Evolutionary conservation across 495 filamentous ascomycete genomes (phyloP).

Genomic region (Chaetomium tenue): DNA sequence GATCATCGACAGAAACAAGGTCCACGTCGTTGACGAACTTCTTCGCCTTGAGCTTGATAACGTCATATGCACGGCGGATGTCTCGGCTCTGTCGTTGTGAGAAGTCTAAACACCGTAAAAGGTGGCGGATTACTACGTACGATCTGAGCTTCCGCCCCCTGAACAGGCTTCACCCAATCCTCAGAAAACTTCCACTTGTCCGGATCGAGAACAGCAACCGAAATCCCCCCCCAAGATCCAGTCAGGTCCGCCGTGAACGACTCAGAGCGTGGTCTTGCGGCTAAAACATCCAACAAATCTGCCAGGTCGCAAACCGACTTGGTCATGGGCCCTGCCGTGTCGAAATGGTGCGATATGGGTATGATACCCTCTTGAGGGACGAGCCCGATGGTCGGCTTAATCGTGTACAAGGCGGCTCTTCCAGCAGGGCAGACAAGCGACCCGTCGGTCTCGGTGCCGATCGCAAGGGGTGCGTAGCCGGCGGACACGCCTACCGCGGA

Average conservation of each 20-base stretch:
- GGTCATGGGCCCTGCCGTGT: background rate
- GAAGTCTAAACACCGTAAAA: background rate
- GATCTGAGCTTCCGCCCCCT: background rate
- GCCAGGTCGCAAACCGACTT: background rate
- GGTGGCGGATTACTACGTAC: background rate
- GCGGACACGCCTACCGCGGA: background rate
- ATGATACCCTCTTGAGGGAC: background rate
- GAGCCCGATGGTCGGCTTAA: background rate
- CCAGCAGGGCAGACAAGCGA: background rate
- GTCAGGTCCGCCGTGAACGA: background rate
- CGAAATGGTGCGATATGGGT: background rate
- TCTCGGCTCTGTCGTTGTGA: too few species aligned
- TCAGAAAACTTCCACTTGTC: background rate
- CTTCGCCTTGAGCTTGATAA: too few species aligned
- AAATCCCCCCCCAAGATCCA: background rate
- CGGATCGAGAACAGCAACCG: background rate
- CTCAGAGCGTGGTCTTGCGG: background rate
- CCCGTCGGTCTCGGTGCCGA: background rate
- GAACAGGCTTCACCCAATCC: background rate
- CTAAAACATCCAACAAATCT: background rate
- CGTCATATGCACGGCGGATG: background rate
- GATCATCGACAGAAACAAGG: too few species aligned
- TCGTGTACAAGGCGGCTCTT: background rate
- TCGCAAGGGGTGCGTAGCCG: background rate
- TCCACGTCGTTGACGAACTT: too few species aligned